Evolutionary conservation across 305 asterid genomes (phyloP), one percentile per base, ranked within the genome.

Genomic region (Plantago lanceolata): DNA sequence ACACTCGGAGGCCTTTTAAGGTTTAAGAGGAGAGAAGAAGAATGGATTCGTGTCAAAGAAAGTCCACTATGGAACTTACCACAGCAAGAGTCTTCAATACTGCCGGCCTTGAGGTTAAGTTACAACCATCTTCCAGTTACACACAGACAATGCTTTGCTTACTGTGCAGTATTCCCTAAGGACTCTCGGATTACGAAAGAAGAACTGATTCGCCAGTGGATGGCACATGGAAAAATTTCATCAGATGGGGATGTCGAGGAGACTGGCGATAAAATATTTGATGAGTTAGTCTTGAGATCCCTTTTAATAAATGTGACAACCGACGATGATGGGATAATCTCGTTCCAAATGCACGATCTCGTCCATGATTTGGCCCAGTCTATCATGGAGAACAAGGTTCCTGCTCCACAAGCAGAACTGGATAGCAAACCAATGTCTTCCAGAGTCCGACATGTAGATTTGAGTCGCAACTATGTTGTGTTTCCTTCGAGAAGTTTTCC

Each of bases 101-200:
- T 54, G 43, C 48, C 64, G 12, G 59, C 57, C 6, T 17, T 68
- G 49, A 44, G 56, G 56, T 49, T 63, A 28, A 63, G 73, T 48
- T 69, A 48, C 49, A 29, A 33, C 28, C 50, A 69, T 49, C 47
- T 63, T 40, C 68, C 68, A 26, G 13, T 12, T 17, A 55, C 44
- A 18, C 48, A 53, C 9, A 19, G 65, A 28, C 24, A 20, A 5
- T 59, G 64, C 17, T 59, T 59, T 59, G 64, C 64, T 59, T 43
- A 40, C 1, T 59, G 64, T 43, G 64, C 64, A 13, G 29, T 40
- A 19, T 59, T 19, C 17, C 64, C 64, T 3, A 59, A 59, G 21
- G 49, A 59, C 35, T 18, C 16, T 14, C 11, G 1, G n/a, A 43
- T 59, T 19, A 29, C 20, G 9, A 59, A 59, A 19, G 53, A 59